Base-by-base conservation (phyloP, 192 early-diverging fungal species). In the Allomyces arbusculus region DNA sequence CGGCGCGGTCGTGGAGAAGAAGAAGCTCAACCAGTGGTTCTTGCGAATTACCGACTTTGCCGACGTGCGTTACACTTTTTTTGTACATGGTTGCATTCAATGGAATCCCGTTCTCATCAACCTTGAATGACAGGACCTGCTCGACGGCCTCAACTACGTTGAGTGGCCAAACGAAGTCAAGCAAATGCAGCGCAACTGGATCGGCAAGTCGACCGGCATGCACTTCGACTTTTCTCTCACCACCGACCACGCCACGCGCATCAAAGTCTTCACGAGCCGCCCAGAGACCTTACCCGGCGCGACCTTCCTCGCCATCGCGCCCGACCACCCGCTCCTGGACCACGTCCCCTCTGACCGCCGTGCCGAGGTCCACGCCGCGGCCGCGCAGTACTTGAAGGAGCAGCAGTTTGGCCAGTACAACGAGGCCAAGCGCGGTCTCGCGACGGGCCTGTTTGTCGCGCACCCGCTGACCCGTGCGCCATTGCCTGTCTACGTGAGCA, bases 1-100 rank as follows among this genome's bases (percentile, higher is more conserved):
- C 0, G 94, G 94, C 5, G 94, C 94, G 0, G 64, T 90, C 23
- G 94, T 97, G 0, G 94, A 97, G 70, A 84, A 82, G 70, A 73
- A 80, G 25, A 80, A 85, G 62, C 69, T 97, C 20, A 85, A 85
- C 63, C 94, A 97, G 78, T 97, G 92, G 92, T 95, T 94, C 74
- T 82, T 94, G 64, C 83, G 83, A 70, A 94, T 92, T 22, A 91
- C 91, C 0, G 80, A 79, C 23, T 92, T 84, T 70, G 85, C 91
- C 1, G 87, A 95, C 55, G 86, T 86, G 72, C 64, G 68, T 63
- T 14, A 24, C 23, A 55, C 23, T 44, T 43, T 10, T 22, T 5
- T 16, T 66, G 33, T 19, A 33, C 10, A 9, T 24, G 24, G 16
- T 58, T 28, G 26, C 26, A 28, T 28, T 28, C 23, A 61, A 61